Percentiles rank a stretch among this genome's conserved stretches.
These are phyloP conservation scores for Aspergillus arachidicola DNA, from an alignment of 2,329 filamentous ascomycete species.

Conservation along the genomic window DNA sequence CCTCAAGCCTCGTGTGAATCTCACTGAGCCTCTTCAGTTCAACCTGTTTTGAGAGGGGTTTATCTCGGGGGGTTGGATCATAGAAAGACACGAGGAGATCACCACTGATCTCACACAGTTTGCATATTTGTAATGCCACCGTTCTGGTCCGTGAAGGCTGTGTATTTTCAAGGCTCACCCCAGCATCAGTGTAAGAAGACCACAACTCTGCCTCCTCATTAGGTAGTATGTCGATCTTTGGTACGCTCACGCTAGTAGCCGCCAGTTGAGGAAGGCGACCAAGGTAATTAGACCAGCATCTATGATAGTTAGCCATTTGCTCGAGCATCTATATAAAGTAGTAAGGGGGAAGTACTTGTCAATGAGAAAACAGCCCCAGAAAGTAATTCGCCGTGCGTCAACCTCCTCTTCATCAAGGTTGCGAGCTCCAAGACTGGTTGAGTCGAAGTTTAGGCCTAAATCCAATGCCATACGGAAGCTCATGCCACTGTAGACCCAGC, in stretches of 20 bases:
- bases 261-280: slow-evolving; percentile 87
- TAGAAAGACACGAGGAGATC: slow-evolving; percentile 91
- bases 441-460: slow-evolving; percentile 85
- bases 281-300: slow-evolving; percentile 95
- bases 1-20: slow-evolving; percentile 83
- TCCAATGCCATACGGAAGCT: slow-evolving; percentile 97
- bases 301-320: slow-evolving; percentile 30
- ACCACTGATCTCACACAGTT: slow-evolving; percentile 89
- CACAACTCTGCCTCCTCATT: slow-evolving; percentile 83
- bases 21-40: slow-evolving; percentile 93
- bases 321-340: background rate
- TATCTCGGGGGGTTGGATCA: slow-evolving; percentile 69
- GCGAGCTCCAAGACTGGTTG: slow-evolving; percentile 64
- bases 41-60: slow-evolving; percentile 69
- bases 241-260: slow-evolving; percentile 75
- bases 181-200: slow-evolving; percentile 85
- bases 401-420: slow-evolving; percentile 78
- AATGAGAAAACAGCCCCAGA: slow-evolving; percentile 98
- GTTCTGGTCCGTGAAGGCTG: slow-evolving; percentile 84
- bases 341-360: slow-evolving; percentile 66
- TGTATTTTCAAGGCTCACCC: slow-evolving; percentile 69
- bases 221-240: slow-evolving; percentile 88
- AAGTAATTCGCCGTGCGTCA: slow-evolving; percentile 86
- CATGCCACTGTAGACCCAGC: slow-evolving; percentile 98
- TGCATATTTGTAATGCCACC: slow-evolving; percentile 77